These are phyloP conservation scores for Blastobotrys proliferans DNA, from an alignment of 1,139 yeast species.

Conservation along the genomic window DNA sequence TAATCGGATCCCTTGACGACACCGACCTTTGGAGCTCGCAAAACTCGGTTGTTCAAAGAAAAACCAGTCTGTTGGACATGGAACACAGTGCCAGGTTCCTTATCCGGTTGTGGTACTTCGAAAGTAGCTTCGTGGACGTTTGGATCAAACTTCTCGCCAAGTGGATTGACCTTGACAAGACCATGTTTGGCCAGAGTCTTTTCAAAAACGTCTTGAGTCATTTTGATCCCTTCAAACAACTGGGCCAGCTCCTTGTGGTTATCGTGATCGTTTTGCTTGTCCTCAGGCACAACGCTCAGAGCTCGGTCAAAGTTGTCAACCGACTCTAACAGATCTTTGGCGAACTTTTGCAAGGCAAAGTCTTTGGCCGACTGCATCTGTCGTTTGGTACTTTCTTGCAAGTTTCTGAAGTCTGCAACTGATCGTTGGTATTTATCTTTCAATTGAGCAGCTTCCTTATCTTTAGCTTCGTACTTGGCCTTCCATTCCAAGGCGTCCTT, in stretches of 20 bases:
- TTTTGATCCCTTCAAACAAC: slow-evolving; percentile 82
- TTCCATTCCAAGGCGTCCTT: slow-evolving; percentile 22
- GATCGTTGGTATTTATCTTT: slow-evolving; percentile 82
- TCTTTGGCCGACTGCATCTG: slow-evolving; percentile 85
- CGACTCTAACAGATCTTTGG: slow-evolving; percentile 84
- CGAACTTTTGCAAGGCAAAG: slow-evolving; percentile 89
- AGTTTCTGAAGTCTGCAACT: slow-evolving; percentile 87
- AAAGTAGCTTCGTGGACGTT: slow-evolving; percentile 91
- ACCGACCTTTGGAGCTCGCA: slow-evolving; percentile 97
- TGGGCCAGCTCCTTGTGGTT: slow-evolving; percentile 57
- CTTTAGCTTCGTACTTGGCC: slow-evolving; percentile 59
- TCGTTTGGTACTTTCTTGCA: slow-evolving; percentile 85
- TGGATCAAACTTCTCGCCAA: slow-evolving; percentile 86
- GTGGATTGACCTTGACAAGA: slow-evolving; percentile 71
- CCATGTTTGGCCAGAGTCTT: slow-evolving; percentile 83
- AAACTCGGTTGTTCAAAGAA: slow-evolving; percentile 78
- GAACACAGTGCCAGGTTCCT: slow-evolving; percentile 90
- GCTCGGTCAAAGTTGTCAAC: slow-evolving; percentile 92
- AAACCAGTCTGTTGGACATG: slow-evolving; percentile 91
- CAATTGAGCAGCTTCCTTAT: slow-evolving; percentile 75
- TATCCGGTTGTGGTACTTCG: slow-evolving; percentile 82
- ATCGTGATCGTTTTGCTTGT: slow-evolving; percentile 36
- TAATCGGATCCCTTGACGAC: slow-evolving; percentile 56
- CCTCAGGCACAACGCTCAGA: slow-evolving; percentile 65
- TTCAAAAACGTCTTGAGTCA: slow-evolving; percentile 86